Conservation (phyloP, 768 basidiomycete species). For the Phanerodontia chrysosporium region DNA sequence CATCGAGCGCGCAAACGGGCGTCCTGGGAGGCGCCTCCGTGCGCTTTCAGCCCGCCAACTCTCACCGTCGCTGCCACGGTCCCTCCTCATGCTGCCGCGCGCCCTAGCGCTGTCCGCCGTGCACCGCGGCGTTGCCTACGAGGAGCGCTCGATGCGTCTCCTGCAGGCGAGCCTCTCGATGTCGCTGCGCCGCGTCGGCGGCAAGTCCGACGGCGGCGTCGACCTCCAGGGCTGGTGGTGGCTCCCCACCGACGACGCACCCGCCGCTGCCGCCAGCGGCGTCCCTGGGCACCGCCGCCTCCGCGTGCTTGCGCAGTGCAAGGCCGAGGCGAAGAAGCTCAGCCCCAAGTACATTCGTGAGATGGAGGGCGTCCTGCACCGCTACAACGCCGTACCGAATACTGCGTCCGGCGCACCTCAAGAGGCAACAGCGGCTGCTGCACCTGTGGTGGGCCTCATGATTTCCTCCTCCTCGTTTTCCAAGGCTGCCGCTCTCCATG, state of each 20-base stretch:
- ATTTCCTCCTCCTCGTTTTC: constrained; percentile 83
- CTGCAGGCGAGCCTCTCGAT: constrained; percentile 70
- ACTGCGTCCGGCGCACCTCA: too few relatives aligned
- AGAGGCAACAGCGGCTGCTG: neutral
- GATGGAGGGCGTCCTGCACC: constrained; percentile 81
- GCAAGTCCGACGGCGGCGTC: constrained; percentile 85
- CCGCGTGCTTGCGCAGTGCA: constrained; percentile 84
- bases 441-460: constrained; percentile 63
- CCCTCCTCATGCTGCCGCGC: too few relatives aligned
- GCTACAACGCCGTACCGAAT: constrained; percentile 27
- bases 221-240: constrained; percentile 95
- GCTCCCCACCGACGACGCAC: constrained; percentile 43
- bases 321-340: constrained; percentile 80
- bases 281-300: constrained; percentile 38
- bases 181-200: constrained; percentile 75
- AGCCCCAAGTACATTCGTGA: constrained; percentile 82
- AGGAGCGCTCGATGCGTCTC: constrained; percentile 58
- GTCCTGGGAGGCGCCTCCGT: neutral
- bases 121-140: constrained; percentile 71
- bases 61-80: constrained; percentile 22
- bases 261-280: constrained; percentile 1
- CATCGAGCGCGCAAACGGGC: neutral
- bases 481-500: constrained; percentile 59
- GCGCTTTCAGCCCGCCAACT: too few relatives aligned
- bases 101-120: constrained; percentile 31